These are phyloP conservation scores for Phytophthora cajani DNA, from an alignment of 352 stramenopile genomes.

Conservation along the genomic window DNA sequence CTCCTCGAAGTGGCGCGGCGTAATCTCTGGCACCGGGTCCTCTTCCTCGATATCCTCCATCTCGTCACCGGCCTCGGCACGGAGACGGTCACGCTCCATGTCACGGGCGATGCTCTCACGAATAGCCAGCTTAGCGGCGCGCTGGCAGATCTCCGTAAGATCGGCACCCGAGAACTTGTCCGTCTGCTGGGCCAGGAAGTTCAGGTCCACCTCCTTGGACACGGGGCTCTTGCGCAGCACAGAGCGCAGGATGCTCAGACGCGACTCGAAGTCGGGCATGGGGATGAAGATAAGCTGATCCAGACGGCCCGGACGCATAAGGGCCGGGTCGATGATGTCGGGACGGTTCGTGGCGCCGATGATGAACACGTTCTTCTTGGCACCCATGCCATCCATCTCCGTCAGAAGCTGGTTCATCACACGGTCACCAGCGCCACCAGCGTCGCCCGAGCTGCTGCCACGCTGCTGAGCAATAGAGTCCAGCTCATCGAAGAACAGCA, in stretches of 20 bases:
- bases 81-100: constrained; percentile 97
- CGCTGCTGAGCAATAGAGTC: constrained; percentile 99
- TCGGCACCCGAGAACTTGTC: constrained; percentile 99
- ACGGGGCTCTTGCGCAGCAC: constrained; percentile 98
- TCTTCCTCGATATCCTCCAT: constrained; percentile 95
- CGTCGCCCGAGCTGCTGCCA: constrained; percentile 95
- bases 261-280: constrained; percentile 97
- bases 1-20: constrained; percentile 96
- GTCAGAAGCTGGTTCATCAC: constrained; percentile 99
- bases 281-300: constrained; percentile 98
- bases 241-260: constrained; percentile 96
- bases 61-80: constrained; percentile 90
- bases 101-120: constrained; percentile 98
- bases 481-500: constrained; percentile 99
- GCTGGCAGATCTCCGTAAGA: constrained; percentile 99
- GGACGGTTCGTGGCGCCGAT: constrained; percentile 99
- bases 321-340: constrained; percentile 97
- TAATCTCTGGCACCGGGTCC: constrained; percentile 96
- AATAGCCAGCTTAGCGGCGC: constrained; percentile 99
- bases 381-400: constrained; percentile 99
- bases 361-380: constrained; percentile 99
- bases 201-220: constrained; percentile 97
- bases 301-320: constrained; percentile 98
- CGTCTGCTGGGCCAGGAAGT: constrained; percentile 96
- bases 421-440: constrained; percentile 97